Evolutionary conservation across 495 filamentous ascomycete species (phyloP), one percentile per base, ranked within the genome.

Genomic region (Recurvomyces mirabilis): DNA sequence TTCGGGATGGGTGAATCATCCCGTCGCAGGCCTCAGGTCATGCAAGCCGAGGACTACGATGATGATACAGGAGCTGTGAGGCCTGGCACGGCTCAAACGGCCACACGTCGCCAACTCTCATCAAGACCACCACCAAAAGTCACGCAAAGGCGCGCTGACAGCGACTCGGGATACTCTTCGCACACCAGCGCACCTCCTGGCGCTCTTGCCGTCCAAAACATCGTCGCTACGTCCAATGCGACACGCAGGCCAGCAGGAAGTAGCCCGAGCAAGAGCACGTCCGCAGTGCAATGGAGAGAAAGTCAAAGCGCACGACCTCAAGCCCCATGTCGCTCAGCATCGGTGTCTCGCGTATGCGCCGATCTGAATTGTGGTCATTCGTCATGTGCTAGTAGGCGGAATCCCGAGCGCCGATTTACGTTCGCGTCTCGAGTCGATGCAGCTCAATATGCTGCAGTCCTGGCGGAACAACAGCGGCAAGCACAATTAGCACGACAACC

Each of bases 161-260:
- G 72, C 61, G 77, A 81, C 60, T 78, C 74, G 31, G 77, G 75
- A 42, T 79, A 78, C 66, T 79, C 75, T 69, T 68, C 76, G 71
- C 60, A 79, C 72, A 48, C 64, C 67, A 46, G 71, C 73, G 74
- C 74, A 21, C 63, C 62, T 49, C 66, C 64, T 57, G 73, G 68
- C 60, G 68, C 70, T 63, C 68, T 72, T 65, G 73, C 73, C 48
- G 68, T 60, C 14, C 43, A 38, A 26, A 14, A 21, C 7, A 5
- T 28, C 3, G 32, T 15, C 29, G 4, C 32, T 6, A 3, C 41
- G 3, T 1, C 43, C 14, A 18, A 7, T 13, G 9, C 32, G 2
- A 2, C 43, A 12, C 23, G 53, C 35, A 37, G 43, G 17, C 37
- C 56, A 15, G 41, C 56, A 6, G 15, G 13, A 24, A 38, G 51